A percentile compares a stretch with the other conserved stretches of the same genome.
Conservation (phyloP, 805 yeast genomes). For the Scheffersomyces coipomensis region DNA sequence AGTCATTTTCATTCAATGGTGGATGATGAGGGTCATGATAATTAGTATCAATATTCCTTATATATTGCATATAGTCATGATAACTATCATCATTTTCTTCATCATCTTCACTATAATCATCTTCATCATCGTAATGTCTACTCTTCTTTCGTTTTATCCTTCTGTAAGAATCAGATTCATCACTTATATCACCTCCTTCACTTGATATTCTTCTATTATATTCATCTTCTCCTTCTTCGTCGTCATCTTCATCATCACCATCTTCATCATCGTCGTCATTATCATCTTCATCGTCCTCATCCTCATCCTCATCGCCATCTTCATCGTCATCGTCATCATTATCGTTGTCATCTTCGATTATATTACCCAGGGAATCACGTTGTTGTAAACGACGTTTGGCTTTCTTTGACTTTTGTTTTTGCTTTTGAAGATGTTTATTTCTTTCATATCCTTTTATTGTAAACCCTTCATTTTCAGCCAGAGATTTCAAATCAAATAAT, state of each 20-base stretch:
- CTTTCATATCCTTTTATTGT: constrained; percentile 16
- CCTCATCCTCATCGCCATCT: constrained; percentile 8
- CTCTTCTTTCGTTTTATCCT: background rate
- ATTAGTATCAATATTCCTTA: constrained; percentile 19
- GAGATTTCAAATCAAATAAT: constrained; percentile 31
- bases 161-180: no score
- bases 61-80: constrained; percentile 24
- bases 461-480: constrained; percentile 34
- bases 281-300: constrained; percentile 2
- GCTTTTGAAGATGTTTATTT: constrained; percentile 2
- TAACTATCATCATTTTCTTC: constrained; percentile 1
- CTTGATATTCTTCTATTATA: no score
- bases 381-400: background rate
- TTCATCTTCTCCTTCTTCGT: constrained; percentile 21
- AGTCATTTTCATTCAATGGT: background rate
- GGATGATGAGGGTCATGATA: constrained; percentile 16
- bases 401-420: constrained; percentile 5
- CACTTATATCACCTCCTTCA: no score
- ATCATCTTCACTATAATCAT: background rate
- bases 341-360: background rate
- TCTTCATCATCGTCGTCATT: constrained; percentile 1
- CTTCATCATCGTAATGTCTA: constrained; percentile 7
- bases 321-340: constrained; percentile 10
- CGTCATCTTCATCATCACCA: constrained; percentile 14
- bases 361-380: background rate